phyloP scores from a whole-genome alignment of 257 asterid genomes.

The Salvia miltiorrhiza region DNA sequence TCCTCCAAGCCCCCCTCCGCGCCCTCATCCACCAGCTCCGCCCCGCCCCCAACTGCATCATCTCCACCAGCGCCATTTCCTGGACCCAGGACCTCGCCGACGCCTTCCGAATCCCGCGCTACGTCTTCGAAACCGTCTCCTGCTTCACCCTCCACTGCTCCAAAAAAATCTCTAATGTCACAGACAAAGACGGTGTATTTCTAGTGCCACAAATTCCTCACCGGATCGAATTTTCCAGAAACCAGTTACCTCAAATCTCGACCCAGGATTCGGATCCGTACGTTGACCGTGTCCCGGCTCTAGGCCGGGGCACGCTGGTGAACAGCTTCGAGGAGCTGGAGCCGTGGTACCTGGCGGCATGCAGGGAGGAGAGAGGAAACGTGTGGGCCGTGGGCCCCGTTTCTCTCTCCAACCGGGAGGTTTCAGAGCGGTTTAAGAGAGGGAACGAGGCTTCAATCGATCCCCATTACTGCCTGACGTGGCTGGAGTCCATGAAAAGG shows the following conservation, averaged over 20 bases:
- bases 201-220: conserved; percentile 44
- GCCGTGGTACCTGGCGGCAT: conserved; percentile 39
- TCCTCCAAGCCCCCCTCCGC: conserved; percentile 36
- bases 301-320: conserved; percentile 36
- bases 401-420: conserved; percentile 28
- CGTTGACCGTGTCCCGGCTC: not conserved
- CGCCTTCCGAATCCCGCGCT: conserved; percentile 38
- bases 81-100: conserved; percentile 47
- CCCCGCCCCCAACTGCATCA: conserved; percentile 47
- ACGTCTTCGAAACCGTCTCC: conserved; percentile 51
- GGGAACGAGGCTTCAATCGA: conserved; percentile 27
- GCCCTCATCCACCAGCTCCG: conserved; percentile 24
- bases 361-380: conserved; percentile 21
- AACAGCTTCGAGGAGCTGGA: conserved; percentile 57
- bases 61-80: conserved; percentile 43
- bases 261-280: not conserved
- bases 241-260: conserved; percentile 31
- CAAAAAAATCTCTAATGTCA: not conserved
- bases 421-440: conserved; percentile 14
- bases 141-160: conserved; percentile 51
- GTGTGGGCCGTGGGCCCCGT: conserved; percentile 59
- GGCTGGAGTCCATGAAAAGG: conserved; percentile 31
- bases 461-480: conserved; percentile 14
- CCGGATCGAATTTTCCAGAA: conserved; percentile 33
- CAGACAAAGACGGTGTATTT: too few relatives aligned